These are phyloP conservation scores for Selenicereus undatus DNA, from an alignment of 148 eudicot genomes.

Conservation along the genomic window DNA sequence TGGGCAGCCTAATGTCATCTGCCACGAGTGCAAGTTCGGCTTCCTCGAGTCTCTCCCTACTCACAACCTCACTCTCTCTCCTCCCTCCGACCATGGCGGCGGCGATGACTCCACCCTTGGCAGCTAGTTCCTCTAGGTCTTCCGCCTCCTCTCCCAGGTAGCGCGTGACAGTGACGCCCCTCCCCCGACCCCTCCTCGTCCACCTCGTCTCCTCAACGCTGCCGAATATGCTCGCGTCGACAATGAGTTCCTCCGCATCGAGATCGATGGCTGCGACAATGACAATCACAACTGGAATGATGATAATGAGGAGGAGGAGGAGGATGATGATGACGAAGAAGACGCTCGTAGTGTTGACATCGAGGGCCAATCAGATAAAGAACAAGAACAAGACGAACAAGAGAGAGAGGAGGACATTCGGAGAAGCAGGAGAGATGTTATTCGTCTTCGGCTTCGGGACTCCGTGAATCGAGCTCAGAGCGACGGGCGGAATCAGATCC, in stretches of 20 bases:
- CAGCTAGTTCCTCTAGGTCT: slow-evolving; percentile 58
- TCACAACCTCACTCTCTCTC: slow-evolving; percentile 19
- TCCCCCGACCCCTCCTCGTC: slow-evolving; percentile 38
- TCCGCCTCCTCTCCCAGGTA: slow-evolving; percentile 60
- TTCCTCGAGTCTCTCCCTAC: slow-evolving; percentile 55
- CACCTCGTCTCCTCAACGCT: slow-evolving; percentile 1
- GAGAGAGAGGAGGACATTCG: slow-evolving; percentile 35
- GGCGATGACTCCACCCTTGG: slow-evolving; percentile 40
- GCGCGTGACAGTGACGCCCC: slow-evolving; percentile 63
- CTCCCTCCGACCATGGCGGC: slow-evolving; percentile 16
- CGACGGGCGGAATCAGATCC: slow-evolving; percentile 52
- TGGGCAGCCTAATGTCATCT: slow-evolving; percentile 51
- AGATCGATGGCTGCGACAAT: slow-evolving; percentile 55
- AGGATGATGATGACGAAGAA: slow-evolving; percentile 19
- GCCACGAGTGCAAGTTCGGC: slow-evolving; percentile 71
- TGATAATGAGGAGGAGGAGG: slow-evolving; percentile 30
- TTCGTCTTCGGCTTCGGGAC: slow-evolving; percentile 53
- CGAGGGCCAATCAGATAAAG: slow-evolving; percentile 19
- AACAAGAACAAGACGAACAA: slow-evolving; percentile 22
- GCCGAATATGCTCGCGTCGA: slow-evolving; percentile 25
- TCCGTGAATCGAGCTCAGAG: slow-evolving; percentile 43
- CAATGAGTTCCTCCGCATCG: slow-evolving; percentile 53
- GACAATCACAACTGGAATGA: slow-evolving; percentile 8
- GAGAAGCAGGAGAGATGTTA: slow-evolving; percentile 45
- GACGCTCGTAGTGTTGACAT: slow-evolving; percentile 31